Conservation (phyloP, 441 rosid genomes). For the Oxalis stricta region DNA sequence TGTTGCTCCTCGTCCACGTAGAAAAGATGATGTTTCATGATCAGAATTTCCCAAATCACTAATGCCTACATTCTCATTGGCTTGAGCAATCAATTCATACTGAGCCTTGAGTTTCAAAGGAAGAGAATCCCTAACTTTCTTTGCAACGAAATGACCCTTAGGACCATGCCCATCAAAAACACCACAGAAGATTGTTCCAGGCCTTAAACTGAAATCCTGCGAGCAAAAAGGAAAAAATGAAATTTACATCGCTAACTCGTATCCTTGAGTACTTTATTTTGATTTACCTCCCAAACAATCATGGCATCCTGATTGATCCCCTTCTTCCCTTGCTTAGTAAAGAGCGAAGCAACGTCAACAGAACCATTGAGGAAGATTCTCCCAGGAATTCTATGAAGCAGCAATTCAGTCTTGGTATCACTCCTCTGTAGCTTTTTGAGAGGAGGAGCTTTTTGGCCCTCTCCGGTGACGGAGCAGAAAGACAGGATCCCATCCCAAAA, state of each 20-base stretch:
- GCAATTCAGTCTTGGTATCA: constrained; percentile 56
- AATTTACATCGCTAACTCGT: not conserved
- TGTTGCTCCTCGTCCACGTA: constrained; percentile 59
- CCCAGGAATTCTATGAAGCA: constrained; percentile 64
- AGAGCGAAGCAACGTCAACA: constrained; percentile 62
- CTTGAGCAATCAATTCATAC: constrained; percentile 48
- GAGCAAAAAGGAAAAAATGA: not conserved
- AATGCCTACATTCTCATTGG: constrained; percentile 27
- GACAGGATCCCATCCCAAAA: constrained; percentile 99
- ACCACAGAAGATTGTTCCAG: constrained; percentile 86
- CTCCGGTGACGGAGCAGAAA: constrained; percentile 76
- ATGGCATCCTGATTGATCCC: constrained; percentile 98
- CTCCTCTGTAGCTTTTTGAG: too few relatives aligned
- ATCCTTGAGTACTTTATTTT: not conserved
- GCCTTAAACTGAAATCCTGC: constrained; percentile 79
- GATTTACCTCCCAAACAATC: constrained; percentile 95
- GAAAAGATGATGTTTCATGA: constrained; percentile 40
- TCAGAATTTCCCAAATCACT: constrained; percentile 24
- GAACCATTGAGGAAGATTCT: constrained; percentile 79
- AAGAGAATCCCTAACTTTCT: constrained; percentile 82
- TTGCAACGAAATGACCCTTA: constrained; percentile 92
- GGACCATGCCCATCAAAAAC: constrained; percentile 99
- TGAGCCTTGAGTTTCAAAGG: constrained; percentile 71
- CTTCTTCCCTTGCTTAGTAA: constrained; percentile 89
- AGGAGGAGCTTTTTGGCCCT: constrained; percentile 58